phyloP scores from a whole-genome alignment of 208 protist species.

The Leishmania gerbilli region DNA sequence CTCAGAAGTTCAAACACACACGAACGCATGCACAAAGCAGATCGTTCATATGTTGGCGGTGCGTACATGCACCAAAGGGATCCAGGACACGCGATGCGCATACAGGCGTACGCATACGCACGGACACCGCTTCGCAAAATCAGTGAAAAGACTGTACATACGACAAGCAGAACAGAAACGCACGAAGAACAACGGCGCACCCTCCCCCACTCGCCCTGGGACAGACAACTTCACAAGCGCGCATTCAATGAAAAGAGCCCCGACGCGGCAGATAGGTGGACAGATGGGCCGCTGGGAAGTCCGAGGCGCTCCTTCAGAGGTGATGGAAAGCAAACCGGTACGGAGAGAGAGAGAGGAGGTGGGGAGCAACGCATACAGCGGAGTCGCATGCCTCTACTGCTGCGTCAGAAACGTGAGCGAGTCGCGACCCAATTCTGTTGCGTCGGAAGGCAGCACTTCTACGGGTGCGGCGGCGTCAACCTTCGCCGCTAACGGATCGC shows the following conservation, averaged over 20 bases:
- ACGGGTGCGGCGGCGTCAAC: background rate
- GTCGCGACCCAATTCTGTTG: slow-evolving; percentile 4
- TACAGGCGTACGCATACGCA: background rate
- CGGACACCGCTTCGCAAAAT: no score
- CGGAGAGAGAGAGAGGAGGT: background rate
- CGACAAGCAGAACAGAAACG: background rate
- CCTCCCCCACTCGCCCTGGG: background rate
- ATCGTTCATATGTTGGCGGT: background rate
- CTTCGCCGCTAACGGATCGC: background rate
- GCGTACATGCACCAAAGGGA: background rate
- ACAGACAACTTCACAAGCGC: background rate
- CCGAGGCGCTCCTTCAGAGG: background rate
- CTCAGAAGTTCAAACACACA: background rate
- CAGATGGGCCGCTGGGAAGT: no score
- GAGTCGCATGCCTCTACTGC: slow-evolving; percentile 14
- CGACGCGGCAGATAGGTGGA: background rate
- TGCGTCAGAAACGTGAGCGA: slow-evolving; percentile 57
- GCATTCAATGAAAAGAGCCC: background rate
- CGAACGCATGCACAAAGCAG: background rate
- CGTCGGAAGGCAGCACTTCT: background rate
- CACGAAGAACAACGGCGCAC: background rate
- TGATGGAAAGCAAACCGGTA: background rate
- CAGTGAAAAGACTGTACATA: slow-evolving; percentile 5
- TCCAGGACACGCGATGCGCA: background rate
- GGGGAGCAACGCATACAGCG: background rate